These are phyloP conservation scores for Flaveria floridana DNA, from an alignment of 140 eudicot species.

Conservation along the genomic window DNA sequence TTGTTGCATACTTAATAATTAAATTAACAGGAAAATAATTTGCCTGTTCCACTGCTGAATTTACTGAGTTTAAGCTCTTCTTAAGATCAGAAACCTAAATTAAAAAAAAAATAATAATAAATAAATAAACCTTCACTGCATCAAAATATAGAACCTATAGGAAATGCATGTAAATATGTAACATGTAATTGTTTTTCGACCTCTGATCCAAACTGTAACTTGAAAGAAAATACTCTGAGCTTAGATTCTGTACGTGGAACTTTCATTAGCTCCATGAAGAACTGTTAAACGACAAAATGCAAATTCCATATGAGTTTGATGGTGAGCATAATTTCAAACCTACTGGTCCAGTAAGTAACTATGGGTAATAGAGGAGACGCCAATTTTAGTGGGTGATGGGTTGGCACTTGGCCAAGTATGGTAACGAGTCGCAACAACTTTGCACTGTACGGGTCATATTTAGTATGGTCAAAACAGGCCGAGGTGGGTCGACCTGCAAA, in stretches of 20 bases:
- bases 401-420: neutral
- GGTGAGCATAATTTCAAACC: neutral
- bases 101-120: neutral
- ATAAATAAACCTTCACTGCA: neutral
- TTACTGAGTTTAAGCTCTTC: conserved; percentile 32
- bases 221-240: conserved; percentile 72
- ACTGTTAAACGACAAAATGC: conserved; percentile 44
- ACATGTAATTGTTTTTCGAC: conserved; percentile 30
- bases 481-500: neutral
- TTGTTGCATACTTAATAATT: neutral
- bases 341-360: neutral
- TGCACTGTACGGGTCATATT: neutral
- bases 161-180: neutral
- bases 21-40: conserved; percentile 17
- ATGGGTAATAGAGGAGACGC: neutral
- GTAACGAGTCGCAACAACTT: neutral
- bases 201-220: conserved; percentile 66
- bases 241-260: conserved; percentile 90
- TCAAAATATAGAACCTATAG: conserved; percentile 18
- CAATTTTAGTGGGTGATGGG: neutral
- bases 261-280: conserved; percentile 90
- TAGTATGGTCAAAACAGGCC: neutral
- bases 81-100: conserved; percentile 34
- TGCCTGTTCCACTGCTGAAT: conserved; percentile 36
- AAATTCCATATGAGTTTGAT: conserved; percentile 6